A percentile compares a stretch with the other conserved stretches of the same genome.
Evolutionary conservation across 1,284 basidiomycete genomes (phyloP).

Genomic region (Malassezia restricta): DNA sequence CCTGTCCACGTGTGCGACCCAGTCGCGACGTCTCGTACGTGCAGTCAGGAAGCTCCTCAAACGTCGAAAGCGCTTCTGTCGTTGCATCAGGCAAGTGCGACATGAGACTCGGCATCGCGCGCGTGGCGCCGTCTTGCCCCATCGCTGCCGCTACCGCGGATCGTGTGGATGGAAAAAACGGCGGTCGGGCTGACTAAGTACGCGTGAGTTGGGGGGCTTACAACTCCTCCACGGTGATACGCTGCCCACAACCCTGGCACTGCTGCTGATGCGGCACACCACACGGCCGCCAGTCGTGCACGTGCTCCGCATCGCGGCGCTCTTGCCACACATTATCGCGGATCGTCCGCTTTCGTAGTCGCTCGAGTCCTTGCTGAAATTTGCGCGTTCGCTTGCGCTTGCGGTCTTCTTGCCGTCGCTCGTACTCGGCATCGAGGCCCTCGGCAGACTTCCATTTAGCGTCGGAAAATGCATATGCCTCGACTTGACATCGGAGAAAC

Average conservation of each 20-base stretch:
- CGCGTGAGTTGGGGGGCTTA: background rate
- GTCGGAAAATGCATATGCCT: slow-evolving; percentile 72
- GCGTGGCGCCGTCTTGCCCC: background rate
- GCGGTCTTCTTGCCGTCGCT: slow-evolving; percentile 66
- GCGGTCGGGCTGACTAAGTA: background rate
- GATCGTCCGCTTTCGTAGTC: slow-evolving; percentile 32
- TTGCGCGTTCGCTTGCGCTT: slow-evolving; percentile 84
- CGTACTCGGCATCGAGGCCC: slow-evolving; percentile 78
- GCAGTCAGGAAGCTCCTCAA: slow-evolving; percentile 63
- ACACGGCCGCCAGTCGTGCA: slow-evolving; percentile 25
- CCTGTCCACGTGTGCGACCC: slow-evolving; percentile 71
- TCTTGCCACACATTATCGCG: slow-evolving; percentile 36
- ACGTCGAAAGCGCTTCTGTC: slow-evolving; percentile 57
- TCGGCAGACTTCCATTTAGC: slow-evolving; percentile 93
- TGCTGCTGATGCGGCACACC: background rate
- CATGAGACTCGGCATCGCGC: slow-evolving; percentile 22
- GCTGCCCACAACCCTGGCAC: slow-evolving; percentile 14
- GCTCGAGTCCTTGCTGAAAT: slow-evolving; percentile 41
- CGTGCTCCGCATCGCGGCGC: slow-evolving; percentile 34
- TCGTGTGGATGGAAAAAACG: background rate
- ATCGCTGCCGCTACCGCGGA: background rate
- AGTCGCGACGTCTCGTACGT: slow-evolving; percentile 77
- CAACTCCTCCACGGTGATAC: slow-evolving; percentile 13
- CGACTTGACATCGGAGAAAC: slow-evolving; percentile 83
- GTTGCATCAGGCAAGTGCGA: slow-evolving; percentile 28